Evolutionary conservation across 1,139 yeast species (phyloP), one percentile per base, ranked within the genome.

Genomic region (Yamadazyma songkhlaensis): DNA sequence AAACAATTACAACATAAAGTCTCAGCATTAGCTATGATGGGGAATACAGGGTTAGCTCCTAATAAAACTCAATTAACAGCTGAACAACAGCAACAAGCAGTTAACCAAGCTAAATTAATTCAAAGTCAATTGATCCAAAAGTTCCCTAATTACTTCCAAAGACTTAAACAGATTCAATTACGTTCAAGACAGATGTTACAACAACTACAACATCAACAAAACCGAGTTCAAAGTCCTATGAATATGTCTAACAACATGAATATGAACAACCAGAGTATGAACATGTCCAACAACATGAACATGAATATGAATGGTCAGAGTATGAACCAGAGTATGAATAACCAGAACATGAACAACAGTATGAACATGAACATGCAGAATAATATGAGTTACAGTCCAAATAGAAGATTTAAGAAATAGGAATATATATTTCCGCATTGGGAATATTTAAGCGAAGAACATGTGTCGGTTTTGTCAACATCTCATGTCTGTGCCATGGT

Each of bases 41-140:
- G 74, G 10, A 68, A 67, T 42, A 54, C 69, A 9, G 77, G 77
- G 1, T 52, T 67, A 9, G 69, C 75, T 1, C 75, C 76, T 8
- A 70, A 66, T 40, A 60, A 74, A 13, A 63, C 67, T 23, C 65
- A 64, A 39, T 60, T 71, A 39, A 66, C 64, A 3, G 69, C 69
- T 5, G 73, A 67, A 39, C 76, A 71, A 42, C 72, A 69, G 39
- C 74, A 67, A 44, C 73, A 67, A 43, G 75, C 76, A 0, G 49
- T 67, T 15, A 71, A 67, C 39, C 75, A 71, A 45, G 74, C 74
- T 9, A 67, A 68, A 41, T 45, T 60, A 25, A 56, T 67, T 31
- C 76, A 70, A 45, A 75, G 67, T 39, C 74, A 67, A 38, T 53
- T 71, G 39, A 48, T 68, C 4, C 74, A 67, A 43, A 64, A 67